Conservation (phyloP, 768 basidiomycete species). For the Lyophyllum shimeji region DNA sequence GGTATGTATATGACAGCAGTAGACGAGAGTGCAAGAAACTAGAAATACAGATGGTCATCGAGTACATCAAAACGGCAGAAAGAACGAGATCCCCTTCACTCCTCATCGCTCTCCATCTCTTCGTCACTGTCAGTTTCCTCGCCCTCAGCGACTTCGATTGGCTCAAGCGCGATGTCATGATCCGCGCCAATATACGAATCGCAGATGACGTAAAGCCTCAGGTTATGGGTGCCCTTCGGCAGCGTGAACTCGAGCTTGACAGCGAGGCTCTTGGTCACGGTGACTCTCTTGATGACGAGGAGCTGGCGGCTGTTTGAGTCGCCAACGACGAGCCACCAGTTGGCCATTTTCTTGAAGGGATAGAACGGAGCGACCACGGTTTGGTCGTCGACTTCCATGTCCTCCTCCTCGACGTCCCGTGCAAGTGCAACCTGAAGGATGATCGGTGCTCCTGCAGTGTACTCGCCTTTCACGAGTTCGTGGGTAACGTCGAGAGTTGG, state of each 20-base stretch:
- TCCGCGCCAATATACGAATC: slow-evolving; percentile 92
- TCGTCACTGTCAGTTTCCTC: slow-evolving; percentile 86
- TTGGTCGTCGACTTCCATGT: slow-evolving; percentile 66
- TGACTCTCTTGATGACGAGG: slow-evolving; percentile 85
- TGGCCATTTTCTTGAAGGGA: slow-evolving; percentile 86
- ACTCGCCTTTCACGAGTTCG: slow-evolving; percentile 83
- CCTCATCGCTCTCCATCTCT: slow-evolving; percentile 67
- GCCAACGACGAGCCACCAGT: slow-evolving; percentile 98
- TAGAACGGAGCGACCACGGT: slow-evolving; percentile 92
- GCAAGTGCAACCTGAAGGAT: slow-evolving; percentile 75
- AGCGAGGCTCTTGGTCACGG: slow-evolving; percentile 80
- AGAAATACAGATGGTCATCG: slow-evolving; percentile 12
- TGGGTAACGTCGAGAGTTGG: slow-evolving; percentile 92
- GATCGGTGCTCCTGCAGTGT: slow-evolving; percentile 85
- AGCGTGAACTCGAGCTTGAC: slow-evolving; percentile 90
- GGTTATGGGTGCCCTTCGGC: slow-evolving; percentile 76
- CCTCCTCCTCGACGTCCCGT: slow-evolving; percentile 80
- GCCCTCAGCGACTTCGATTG: slow-evolving; percentile 87
- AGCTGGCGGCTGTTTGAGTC: slow-evolving; percentile 78
- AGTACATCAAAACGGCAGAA: slow-evolving; percentile 3
- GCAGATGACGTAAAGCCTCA: slow-evolving; percentile 90
- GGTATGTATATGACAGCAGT: not conserved
- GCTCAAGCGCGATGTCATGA: slow-evolving; percentile 83
- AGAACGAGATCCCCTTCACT: slow-evolving; percentile 5
- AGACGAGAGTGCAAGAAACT: slow-evolving; percentile 1